Conservation (phyloP, 257 asterid species). For the Przewalskia tangutica region DNA sequence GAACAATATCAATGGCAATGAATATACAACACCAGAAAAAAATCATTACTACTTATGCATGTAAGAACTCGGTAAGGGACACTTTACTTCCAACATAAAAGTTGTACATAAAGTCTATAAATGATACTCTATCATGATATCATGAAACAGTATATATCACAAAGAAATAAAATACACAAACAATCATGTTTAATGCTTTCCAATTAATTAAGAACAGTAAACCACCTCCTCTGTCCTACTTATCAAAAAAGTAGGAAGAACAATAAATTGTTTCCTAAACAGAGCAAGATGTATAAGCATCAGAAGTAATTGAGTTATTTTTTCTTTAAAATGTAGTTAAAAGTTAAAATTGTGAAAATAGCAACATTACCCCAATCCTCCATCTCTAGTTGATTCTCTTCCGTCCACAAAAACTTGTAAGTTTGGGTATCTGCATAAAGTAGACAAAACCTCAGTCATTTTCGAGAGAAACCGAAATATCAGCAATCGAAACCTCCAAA, state of each 20-base stretch:
- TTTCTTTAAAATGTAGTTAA: neutral
- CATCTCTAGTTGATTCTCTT: conserved; percentile 34
- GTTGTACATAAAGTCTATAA: neutral
- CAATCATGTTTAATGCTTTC: neutral
- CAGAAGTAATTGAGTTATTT: neutral
- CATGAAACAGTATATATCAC: neutral
- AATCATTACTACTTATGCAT: neutral
- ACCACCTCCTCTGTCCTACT: neutral
- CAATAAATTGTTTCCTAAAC: neutral
- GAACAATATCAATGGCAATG: neutral
- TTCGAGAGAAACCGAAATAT: neutral
- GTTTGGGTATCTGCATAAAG: neutral
- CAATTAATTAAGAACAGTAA: neutral
- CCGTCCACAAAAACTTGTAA: neutral
- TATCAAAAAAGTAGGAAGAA: neutral
- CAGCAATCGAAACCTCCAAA: neutral
- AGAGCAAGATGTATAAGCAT: neutral
- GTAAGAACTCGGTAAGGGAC: neutral
- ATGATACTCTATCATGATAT: neutral
- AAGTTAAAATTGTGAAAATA: neutral
- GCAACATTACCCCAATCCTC: conserved; percentile 70
- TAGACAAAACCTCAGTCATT: neutral
- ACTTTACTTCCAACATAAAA: neutral
- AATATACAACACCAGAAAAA: neutral
- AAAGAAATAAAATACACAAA: neutral